A percentile compares a stretch with the other conserved stretches of the same genome.
These are phyloP conservation scores for Monocercomonoides exilis DNA, from an alignment of 78 protist genomes.

Conservation along the genomic window DNA sequence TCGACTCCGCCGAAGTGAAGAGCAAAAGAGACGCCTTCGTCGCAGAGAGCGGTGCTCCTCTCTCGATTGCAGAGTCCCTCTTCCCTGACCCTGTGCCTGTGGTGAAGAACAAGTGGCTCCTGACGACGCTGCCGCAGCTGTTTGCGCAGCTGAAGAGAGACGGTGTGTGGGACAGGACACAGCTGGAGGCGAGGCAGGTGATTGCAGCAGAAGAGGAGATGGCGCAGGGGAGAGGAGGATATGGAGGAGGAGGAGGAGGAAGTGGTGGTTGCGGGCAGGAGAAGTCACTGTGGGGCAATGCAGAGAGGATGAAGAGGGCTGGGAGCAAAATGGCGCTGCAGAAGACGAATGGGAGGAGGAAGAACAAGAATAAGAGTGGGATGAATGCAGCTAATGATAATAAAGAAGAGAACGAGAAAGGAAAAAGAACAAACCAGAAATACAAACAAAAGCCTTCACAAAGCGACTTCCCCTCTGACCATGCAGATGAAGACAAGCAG, in stretches of 20 bases:
- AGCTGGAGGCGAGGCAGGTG: background rate
- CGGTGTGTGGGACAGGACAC: background rate
- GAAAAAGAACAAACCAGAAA: background rate
- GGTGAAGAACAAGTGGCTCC: background rate
- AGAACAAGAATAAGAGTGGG: background rate
- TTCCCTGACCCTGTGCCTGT: background rate
- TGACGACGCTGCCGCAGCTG: background rate
- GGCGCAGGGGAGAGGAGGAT: background rate
- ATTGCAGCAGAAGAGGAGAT: background rate
- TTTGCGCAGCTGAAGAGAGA: background rate
- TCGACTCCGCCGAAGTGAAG: background rate
- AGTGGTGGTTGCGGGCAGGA: too few relatives aligned
- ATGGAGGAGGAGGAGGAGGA: too few relatives aligned
- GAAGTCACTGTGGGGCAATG: too few relatives aligned
- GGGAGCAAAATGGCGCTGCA: background rate
- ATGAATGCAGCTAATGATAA: background rate
- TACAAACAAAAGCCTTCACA: background rate
- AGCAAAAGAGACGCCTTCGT: background rate
- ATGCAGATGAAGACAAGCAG: background rate
- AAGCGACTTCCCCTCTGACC: background rate
- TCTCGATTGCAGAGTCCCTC: background rate
- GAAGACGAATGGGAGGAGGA: background rate
- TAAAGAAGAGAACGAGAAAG: background rate
- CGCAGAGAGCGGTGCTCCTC: background rate
- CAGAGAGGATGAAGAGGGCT: too few relatives aligned